These are phyloP conservation scores for Fusarium sacchari DNA, from an alignment of 2,329 filamentous ascomycete species.

Conservation along the genomic window DNA sequence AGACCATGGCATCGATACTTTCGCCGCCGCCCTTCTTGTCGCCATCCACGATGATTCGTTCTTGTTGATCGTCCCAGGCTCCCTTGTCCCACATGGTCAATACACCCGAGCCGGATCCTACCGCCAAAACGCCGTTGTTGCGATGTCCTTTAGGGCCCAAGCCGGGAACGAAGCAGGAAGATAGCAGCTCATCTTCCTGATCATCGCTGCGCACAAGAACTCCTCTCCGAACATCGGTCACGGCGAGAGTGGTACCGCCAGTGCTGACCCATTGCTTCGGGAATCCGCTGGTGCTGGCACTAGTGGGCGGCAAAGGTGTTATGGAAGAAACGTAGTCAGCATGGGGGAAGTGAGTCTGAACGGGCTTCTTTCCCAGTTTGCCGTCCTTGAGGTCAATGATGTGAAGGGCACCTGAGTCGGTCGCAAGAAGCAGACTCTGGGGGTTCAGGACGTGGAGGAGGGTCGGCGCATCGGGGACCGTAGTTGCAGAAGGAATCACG, in stretches of 20 bases:
- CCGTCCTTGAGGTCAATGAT: slow-evolving; percentile 82
- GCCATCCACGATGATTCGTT: slow-evolving; percentile 81
- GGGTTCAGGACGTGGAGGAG: slow-evolving; percentile 86
- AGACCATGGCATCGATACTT: slow-evolving; percentile 80
- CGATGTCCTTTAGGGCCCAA: slow-evolving; percentile 72
- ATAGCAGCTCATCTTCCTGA: slow-evolving; percentile 93
- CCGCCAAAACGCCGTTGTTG: slow-evolving; percentile 79
- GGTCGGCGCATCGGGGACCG: slow-evolving; percentile 75
- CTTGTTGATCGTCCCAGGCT: slow-evolving; percentile 94
- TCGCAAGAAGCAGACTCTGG: slow-evolving; percentile 87
- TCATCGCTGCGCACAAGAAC: slow-evolving; percentile 91
- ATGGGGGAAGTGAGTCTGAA: slow-evolving; percentile 86
- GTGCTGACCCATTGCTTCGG: slow-evolving; percentile 96
- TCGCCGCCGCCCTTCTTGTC: slow-evolving; percentile 70
- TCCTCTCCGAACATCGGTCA: slow-evolving; percentile 87
- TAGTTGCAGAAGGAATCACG: slow-evolving; percentile 70
- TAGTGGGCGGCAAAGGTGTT: slow-evolving; percentile 81
- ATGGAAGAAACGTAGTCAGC: slow-evolving; percentile 93
- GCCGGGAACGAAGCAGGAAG: slow-evolving; percentile 80
- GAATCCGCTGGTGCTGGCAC: slow-evolving; percentile 85
- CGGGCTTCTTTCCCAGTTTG: slow-evolving; percentile 69
- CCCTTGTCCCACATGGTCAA: slow-evolving; percentile 94
- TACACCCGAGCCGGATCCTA: slow-evolving; percentile 80
- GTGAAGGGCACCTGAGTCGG: slow-evolving; percentile 89
- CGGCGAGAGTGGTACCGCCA: slow-evolving; percentile 87